Conservation (phyloP, 306 rosid genomes). For the Quercus alba region DNA sequence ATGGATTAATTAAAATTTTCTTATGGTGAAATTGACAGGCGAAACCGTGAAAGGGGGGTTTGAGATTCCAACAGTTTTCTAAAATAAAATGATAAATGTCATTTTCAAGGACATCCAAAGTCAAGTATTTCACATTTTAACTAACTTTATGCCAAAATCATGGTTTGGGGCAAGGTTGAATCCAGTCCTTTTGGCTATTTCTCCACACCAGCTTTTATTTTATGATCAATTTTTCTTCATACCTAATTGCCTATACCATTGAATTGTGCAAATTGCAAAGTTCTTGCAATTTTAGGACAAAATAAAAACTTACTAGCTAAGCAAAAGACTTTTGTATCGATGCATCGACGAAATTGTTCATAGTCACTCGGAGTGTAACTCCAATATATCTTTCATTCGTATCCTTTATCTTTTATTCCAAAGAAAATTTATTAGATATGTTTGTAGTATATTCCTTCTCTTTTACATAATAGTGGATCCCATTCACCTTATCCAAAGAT, state of each 20-base stretch:
- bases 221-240: not conserved
- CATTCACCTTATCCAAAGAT: too few relatives aligned
- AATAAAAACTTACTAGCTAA: too few relatives aligned
- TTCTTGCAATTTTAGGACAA: too few relatives aligned
- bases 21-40: not conserved
- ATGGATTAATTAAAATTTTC: not conserved
- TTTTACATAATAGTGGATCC: rapidly evolving
- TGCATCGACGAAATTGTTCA: too few relatives aligned
- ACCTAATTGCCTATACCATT: not conserved
- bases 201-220: not conserved
- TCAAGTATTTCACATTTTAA: not conserved
- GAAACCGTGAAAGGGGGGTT: too few relatives aligned
- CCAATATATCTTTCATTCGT: too few relatives aligned
- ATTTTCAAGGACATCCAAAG: constrained; percentile 13
- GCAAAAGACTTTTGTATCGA: too few relatives aligned
- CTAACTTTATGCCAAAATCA: not conserved
- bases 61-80: too few relatives aligned
- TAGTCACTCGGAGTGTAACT: too few relatives aligned
- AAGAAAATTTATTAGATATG: too few relatives aligned
- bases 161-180: not conserved
- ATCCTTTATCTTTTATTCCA: too few relatives aligned
- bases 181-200: not conserved
- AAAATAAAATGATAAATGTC: not conserved
- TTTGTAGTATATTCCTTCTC: rapidly evolving
- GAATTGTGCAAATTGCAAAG: too few relatives aligned